These are phyloP conservation scores for Eucalyptus polybractea DNA, from an alignment of 345 rosid species.

Conservation along the genomic window DNA sequence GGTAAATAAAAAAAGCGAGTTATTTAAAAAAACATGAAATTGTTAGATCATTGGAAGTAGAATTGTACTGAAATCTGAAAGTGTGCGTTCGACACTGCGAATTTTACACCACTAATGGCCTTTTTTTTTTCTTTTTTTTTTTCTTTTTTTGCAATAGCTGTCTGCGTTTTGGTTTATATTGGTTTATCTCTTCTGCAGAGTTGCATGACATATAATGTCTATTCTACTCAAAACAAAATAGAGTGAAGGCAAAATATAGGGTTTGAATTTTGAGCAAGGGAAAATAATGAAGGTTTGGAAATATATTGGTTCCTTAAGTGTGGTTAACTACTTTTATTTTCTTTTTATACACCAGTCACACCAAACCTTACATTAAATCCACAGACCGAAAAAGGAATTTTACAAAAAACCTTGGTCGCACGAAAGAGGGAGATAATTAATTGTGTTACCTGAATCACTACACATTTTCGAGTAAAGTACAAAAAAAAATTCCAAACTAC, in stretches of 20 bases:
- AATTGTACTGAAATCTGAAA: neutral
- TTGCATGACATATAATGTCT: neutral
- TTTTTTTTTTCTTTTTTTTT: too few relatives aligned
- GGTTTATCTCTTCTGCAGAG: too few relatives aligned
- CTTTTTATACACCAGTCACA: neutral
- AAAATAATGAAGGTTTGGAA: neutral
- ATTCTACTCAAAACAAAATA: neutral
- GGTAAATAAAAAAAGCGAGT: too few relatives aligned
- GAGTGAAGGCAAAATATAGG: neutral
- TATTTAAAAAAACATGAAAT: neutral
- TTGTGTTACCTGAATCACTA: too few relatives aligned
- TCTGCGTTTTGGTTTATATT: too few relatives aligned
- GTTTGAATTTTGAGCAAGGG: neutral
- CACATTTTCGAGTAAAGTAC: neutral
- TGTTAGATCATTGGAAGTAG: neutral
- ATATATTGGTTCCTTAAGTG: neutral
- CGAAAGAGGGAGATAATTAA: too few relatives aligned
- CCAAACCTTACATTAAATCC: neutral
- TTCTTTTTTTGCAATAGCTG: too few relatives aligned
- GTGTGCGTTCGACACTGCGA: neutral
- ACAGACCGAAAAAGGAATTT: neutral
- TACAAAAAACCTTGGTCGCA: too few relatives aligned
- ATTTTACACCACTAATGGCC: neutral
- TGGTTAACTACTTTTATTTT: neutral
- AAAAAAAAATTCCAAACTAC: too few relatives aligned